A percentile compares a stretch with the other conserved stretches of the same genome.
Conservation (phyloP, 192 early-diverging fungal species). For the Coemansia sp. region DNA sequence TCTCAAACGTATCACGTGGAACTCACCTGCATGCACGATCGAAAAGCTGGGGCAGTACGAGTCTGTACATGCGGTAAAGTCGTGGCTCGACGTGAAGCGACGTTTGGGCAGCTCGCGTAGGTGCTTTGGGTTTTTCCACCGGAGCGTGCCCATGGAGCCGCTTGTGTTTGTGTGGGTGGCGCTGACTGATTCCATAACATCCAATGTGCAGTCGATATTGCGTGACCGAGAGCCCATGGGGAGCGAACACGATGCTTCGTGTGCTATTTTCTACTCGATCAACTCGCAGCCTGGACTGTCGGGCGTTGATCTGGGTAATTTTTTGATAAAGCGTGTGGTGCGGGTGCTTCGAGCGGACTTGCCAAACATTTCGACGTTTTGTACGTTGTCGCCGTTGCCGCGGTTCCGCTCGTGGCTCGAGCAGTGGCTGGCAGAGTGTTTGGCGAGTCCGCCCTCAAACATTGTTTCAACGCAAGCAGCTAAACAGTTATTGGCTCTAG, state of each 20-base stretch:
- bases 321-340: constrained; percentile 87
- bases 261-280: constrained; percentile 94
- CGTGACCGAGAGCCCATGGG: constrained; percentile 48
- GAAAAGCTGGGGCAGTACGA: constrained; percentile 87
- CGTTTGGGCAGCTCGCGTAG: constrained; percentile 68
- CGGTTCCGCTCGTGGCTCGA: constrained; percentile 81
- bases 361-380: constrained; percentile 75
- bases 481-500: constrained; percentile 10
- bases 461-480: constrained; percentile 14
- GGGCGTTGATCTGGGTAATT: constrained; percentile 89
- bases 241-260: constrained; percentile 52
- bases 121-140: constrained; percentile 85
- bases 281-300: constrained; percentile 82
- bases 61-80: constrained; percentile 82
- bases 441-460: constrained; percentile 17
- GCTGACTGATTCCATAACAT: constrained; percentile 61
- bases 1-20: constrained; percentile 82
- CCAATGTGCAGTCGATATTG: constrained; percentile 70
- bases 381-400: constrained; percentile 89
- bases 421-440: constrained; percentile 40
- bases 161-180: constrained; percentile 91
- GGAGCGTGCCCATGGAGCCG: constrained; percentile 74
- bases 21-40: constrained; percentile 70
- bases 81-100: constrained; percentile 81
- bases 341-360: constrained; percentile 68